phyloP scores from a whole-genome alignment of 257 asterid species.

The Jasminum sambac region DNA sequence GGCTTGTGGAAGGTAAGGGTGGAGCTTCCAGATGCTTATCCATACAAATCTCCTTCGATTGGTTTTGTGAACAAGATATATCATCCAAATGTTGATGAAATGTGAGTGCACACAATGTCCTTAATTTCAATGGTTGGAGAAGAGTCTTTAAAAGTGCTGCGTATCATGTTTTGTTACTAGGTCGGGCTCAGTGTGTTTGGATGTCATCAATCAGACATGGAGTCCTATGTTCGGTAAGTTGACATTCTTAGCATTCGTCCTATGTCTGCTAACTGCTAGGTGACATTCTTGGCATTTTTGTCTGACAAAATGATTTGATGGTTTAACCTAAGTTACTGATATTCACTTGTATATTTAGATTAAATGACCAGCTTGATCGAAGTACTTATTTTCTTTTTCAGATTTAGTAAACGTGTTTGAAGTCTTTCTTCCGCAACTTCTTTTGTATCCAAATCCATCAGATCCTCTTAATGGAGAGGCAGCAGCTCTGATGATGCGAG shows the following conservation, averaged over 20 bases:
- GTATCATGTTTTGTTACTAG: slow-evolving; percentile 36
- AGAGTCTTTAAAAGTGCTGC: neutral
- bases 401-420: slow-evolving; percentile 90
- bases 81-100: slow-evolving; percentile 93
- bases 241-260: neutral
- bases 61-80: slow-evolving; percentile 84
- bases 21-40: slow-evolving; percentile 88
- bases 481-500: slow-evolving; percentile 92
- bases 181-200: slow-evolving; percentile 94
- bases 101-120: slow-evolving; percentile 51
- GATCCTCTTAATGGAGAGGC: slow-evolving; percentile 95
- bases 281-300: neutral
- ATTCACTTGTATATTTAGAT: slow-evolving; percentile 5
- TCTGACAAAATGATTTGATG: neutral
- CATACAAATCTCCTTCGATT: slow-evolving; percentile 87
- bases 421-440: slow-evolving; percentile 95
- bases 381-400: slow-evolving; percentile 34
- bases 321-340: neutral
- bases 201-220: slow-evolving; percentile 94
- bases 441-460: slow-evolving; percentile 84
- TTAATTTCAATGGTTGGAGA: neutral
- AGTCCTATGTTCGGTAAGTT: slow-evolving; percentile 93
- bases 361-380: slow-evolving; percentile 7
- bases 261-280: slow-evolving; percentile 78
- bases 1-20: slow-evolving; percentile 89